Conservation (phyloP, 2,329 filamentous ascomycete species). For the Neofusicoccum sp. region DNA sequence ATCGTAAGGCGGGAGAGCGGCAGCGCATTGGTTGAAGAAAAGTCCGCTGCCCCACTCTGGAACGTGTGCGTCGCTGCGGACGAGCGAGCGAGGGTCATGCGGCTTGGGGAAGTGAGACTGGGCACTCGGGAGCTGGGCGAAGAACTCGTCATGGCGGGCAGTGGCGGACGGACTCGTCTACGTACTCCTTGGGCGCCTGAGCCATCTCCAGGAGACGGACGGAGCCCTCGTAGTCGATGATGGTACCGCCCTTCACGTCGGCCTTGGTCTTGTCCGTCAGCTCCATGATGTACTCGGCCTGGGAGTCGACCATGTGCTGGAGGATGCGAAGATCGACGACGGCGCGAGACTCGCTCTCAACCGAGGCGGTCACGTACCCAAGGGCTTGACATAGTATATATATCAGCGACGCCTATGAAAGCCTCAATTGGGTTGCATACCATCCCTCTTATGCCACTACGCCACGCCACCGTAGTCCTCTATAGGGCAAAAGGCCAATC, state of each 20-base stretch:
- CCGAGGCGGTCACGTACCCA: too few relatives aligned
- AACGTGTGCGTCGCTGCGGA: slow-evolving; percentile 73
- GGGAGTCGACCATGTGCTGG: slow-evolving; percentile 98
- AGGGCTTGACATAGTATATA: too few relatives aligned
- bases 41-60: slow-evolving; percentile 71
- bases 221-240: slow-evolving; percentile 98
- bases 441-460: too few relatives aligned
- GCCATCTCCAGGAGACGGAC: slow-evolving; percentile 97
- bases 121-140: slow-evolving; percentile 45
- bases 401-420: too few relatives aligned
- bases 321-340: slow-evolving; percentile 97
- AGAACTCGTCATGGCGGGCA: slow-evolving; percentile 48
- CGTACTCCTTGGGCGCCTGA: slow-evolving; percentile 99
- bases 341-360: slow-evolving; percentile 53
- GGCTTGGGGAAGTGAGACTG: slow-evolving; percentile 58
- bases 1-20: slow-evolving; percentile 72
- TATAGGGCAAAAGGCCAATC: too few relatives aligned
- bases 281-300: slow-evolving; percentile 99
- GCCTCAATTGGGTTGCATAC: too few relatives aligned
- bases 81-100: slow-evolving; percentile 55
- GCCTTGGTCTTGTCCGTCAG: slow-evolving; percentile 99
- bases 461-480: too few relatives aligned
- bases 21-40: slow-evolving; percentile 67
- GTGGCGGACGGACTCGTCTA: slow-evolving; percentile 74
- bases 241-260: slow-evolving; percentile 99